Percentiles rank a stretch among this genome's conserved stretches.
Conservation (phyloP, 192 early-diverging fungal species). For the Backusella australiensis region DNA sequence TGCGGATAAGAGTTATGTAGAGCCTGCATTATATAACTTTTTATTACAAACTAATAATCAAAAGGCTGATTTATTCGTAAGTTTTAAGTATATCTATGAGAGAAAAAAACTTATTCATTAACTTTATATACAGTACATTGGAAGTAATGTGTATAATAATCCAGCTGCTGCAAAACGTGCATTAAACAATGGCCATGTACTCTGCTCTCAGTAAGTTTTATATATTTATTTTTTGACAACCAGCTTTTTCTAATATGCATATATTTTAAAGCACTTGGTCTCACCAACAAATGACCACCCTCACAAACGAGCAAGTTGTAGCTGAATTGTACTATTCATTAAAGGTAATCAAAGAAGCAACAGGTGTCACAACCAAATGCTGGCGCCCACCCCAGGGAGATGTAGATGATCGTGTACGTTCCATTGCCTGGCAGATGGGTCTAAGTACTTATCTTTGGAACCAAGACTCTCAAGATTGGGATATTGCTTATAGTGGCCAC, state of each 20-base stretch:
- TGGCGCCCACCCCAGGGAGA: slow-evolving; percentile 56
- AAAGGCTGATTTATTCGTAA: slow-evolving; percentile 37
- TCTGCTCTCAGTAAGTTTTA: slow-evolving; percentile 35
- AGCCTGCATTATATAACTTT: slow-evolving; percentile 31
- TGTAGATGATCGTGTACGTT: slow-evolving; percentile 56
- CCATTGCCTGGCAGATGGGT: slow-evolving; percentile 47
- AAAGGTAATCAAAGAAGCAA: slow-evolving; percentile 40
- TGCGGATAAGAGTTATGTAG: slow-evolving; percentile 15
- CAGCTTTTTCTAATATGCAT: slow-evolving; percentile 22
- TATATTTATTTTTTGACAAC: slow-evolving; percentile 20
- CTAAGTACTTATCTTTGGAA: slow-evolving; percentile 20
- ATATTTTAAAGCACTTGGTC: slow-evolving; percentile 28
- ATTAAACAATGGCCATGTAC: slow-evolving; percentile 45
- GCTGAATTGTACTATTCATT: slow-evolving; percentile 51
- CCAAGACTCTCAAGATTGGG: slow-evolving; percentile 14
- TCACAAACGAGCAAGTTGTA: slow-evolving; percentile 55
- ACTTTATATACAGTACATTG: slow-evolving; percentile 20
- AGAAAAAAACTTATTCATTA: neutral
- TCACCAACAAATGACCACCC: slow-evolving; percentile 44
- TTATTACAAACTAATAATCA: slow-evolving; percentile 33
- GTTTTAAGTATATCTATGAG: neutral
- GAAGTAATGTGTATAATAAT: slow-evolving; percentile 27
- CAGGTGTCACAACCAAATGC: slow-evolving; percentile 45
- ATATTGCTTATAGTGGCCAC: slow-evolving; percentile 6
- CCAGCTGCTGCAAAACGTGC: slow-evolving; percentile 25